phyloP scores from a whole-genome alignment of 2,329 filamentous ascomycete genomes.

The Microcera coccophila region DNA sequence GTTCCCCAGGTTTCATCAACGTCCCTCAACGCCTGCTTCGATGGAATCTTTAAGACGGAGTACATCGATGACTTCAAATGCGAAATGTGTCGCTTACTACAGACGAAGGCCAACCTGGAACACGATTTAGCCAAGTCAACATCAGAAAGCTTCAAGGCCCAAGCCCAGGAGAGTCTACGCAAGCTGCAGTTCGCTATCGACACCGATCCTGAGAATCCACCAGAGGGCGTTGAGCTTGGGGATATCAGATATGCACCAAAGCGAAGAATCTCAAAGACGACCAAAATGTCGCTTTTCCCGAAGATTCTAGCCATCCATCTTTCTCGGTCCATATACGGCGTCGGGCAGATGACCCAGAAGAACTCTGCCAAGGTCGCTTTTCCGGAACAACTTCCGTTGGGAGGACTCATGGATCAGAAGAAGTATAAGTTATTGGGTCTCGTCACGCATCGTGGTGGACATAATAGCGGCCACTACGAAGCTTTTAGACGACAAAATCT shows the following conservation, averaged over 20 bases:
- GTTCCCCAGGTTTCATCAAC: constrained; percentile 82
- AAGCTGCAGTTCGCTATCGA: constrained; percentile 67
- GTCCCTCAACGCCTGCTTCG: constrained; percentile 82
- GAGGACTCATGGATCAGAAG: constrained; percentile 70
- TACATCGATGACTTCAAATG: constrained; percentile 97
- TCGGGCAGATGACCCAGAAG: constrained; percentile 73
- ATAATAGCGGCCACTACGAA: constrained; percentile 96
- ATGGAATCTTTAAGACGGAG: constrained; percentile 90
- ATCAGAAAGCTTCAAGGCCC: constrained; percentile 48
- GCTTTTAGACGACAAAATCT: constrained; percentile 85
- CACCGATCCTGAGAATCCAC: constrained; percentile 75
- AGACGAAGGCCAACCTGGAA: constrained; percentile 65
- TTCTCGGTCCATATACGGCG: constrained; percentile 87
- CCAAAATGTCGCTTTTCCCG: constrained; percentile 81
- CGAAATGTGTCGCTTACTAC: constrained; percentile 82
- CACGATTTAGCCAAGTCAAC: constrained; percentile 54
- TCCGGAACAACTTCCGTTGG: constrained; percentile 79
- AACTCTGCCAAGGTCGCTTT: constrained; percentile 94
- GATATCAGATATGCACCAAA: constrained; percentile 71
- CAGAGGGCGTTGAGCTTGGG: constrained; percentile 69
- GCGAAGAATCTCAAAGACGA: constrained; percentile 80
- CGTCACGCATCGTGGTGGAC: constrained; percentile 91
- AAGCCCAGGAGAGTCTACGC: constrained; percentile 55
- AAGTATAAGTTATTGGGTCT: constrained; percentile 82
- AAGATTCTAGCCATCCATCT: constrained; percentile 89